phyloP scores from a whole-genome alignment of 129 eudicot genomes.

The Flaveria sonorensis region DNA sequence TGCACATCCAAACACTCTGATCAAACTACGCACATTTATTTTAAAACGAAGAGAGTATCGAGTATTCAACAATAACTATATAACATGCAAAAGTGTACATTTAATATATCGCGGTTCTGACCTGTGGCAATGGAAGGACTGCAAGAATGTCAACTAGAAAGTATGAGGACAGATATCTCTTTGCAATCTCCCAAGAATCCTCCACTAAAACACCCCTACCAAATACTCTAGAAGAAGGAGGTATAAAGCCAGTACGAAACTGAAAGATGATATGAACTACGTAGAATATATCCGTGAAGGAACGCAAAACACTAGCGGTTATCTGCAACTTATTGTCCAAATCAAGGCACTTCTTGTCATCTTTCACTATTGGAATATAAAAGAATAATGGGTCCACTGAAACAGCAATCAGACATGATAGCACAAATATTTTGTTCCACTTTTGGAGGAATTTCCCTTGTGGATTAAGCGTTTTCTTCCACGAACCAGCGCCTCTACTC shows the following conservation, averaged over 20 bases:
- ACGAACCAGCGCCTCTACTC: constrained; percentile 51
- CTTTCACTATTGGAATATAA: constrained; percentile 75
- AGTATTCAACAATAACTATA: neutral
- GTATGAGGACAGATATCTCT: constrained; percentile 75
- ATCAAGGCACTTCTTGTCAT: constrained; percentile 63
- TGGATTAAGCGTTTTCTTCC: constrained; percentile 75
- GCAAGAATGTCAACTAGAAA: constrained; percentile 91
- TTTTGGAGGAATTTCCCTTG: constrained; percentile 94
- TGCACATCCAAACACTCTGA: neutral
- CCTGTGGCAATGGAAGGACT: constrained; percentile 99
- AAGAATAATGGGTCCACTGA: constrained; percentile 92
- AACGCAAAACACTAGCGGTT: constrained; percentile 73
- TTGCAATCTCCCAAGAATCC: constrained; percentile 86
- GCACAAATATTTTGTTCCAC: constrained; percentile 92
- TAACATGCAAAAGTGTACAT: neutral
- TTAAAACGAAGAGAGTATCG: neutral
- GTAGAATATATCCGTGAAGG: constrained; percentile 87
- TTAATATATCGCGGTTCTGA: constrained; percentile 20
- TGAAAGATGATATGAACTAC: constrained; percentile 85
- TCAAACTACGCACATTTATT: neutral
- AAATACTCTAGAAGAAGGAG: constrained; percentile 96
- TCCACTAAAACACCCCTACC: constrained; percentile 94
- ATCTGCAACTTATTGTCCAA: constrained; percentile 67
- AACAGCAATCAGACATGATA: constrained; percentile 81
- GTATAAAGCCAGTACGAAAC: constrained; percentile 94